Evolutionary conservation across 495 filamentous ascomycete genomes (phyloP).

Genomic region (Penicillium psychrofluorescens): DNA sequence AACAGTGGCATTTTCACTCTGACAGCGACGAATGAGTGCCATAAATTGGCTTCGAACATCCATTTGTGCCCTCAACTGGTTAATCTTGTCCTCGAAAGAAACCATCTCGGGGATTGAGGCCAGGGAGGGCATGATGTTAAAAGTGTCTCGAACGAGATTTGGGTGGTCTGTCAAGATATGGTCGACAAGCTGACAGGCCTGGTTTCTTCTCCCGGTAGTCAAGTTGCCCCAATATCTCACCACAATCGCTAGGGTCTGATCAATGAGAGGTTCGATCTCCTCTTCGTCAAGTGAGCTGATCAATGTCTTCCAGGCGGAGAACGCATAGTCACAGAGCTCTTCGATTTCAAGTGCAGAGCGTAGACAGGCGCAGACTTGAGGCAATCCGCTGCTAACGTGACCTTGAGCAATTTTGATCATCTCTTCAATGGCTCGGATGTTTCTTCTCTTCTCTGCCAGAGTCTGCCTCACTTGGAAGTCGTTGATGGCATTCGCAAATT

Average conservation of each 20-base stretch:
- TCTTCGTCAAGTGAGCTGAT: constrained; percentile 65
- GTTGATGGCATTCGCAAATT: constrained; percentile 75
- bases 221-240: constrained; percentile 71
- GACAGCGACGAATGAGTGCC: constrained; percentile 63
- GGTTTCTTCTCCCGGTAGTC: constrained; percentile 47
- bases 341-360: constrained; percentile 71
- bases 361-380: constrained; percentile 79
- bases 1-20: constrained; percentile 77
- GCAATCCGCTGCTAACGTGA: constrained; percentile 68
- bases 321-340: constrained; percentile 66
- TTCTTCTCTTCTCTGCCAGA: constrained; percentile 62
- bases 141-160: constrained; percentile 51
- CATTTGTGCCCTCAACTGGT: constrained; percentile 51
- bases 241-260: constrained; percentile 82
- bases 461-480: constrained; percentile 52
- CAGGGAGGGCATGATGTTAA: constrained; percentile 71
- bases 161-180: constrained; percentile 56
- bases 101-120: constrained; percentile 61
- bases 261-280: constrained; percentile 69
- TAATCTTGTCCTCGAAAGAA: constrained; percentile 55
- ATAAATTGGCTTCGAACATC: constrained; percentile 56
- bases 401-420: constrained; percentile 70
- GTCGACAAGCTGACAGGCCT: constrained; percentile 53
- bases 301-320: constrained; percentile 77
- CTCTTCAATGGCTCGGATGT: constrained; percentile 75